Percentiles rank a stretch among this genome's conserved stretches.
These are phyloP conservation scores for Solanum rostratum DNA, from an alignment of 257 asterid species.

Conservation along the genomic window DNA sequence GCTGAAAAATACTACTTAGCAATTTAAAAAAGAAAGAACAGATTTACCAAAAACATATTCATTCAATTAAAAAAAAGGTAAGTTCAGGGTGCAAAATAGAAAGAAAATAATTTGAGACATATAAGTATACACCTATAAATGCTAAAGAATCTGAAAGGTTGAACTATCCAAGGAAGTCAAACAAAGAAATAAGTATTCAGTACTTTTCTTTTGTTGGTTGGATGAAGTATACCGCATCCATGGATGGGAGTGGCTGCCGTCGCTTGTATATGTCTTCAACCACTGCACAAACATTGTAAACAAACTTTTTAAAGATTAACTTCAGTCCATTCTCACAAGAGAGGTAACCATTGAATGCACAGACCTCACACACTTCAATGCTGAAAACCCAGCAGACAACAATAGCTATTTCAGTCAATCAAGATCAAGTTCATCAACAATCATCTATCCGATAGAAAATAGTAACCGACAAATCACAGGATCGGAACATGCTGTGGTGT, in stretches of 20 bases:
- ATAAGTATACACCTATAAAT: not conserved
- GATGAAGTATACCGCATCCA: constrained; percentile 95
- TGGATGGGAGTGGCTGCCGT: constrained; percentile 88
- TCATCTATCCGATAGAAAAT: not conserved
- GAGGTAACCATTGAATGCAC: not conserved
- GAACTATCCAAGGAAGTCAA: not conserved
- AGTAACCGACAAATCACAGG: not conserved
- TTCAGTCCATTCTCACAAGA: not conserved
- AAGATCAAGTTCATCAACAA: not conserved
- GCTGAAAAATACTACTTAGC: too few species aligned
- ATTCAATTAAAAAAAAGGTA: not conserved
- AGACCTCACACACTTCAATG: not conserved
- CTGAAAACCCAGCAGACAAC: not conserved
- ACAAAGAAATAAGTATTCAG: constrained; percentile 1
- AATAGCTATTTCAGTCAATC: not conserved
- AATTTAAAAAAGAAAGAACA: not conserved
- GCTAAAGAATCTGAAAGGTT: not conserved
- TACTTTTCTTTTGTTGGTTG: constrained; percentile 98
- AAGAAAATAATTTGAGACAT: not conserved
- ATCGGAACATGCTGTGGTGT: not conserved
- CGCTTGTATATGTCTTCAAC: constrained; percentile 97
- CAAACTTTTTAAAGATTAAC: constrained; percentile 8
- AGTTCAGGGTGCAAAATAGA: not conserved
- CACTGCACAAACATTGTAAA: constrained; percentile 52
- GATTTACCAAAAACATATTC: not conserved